phyloP scores from a whole-genome alignment of 179 eudicot species.

The Corrigiola litoralis region DNA sequence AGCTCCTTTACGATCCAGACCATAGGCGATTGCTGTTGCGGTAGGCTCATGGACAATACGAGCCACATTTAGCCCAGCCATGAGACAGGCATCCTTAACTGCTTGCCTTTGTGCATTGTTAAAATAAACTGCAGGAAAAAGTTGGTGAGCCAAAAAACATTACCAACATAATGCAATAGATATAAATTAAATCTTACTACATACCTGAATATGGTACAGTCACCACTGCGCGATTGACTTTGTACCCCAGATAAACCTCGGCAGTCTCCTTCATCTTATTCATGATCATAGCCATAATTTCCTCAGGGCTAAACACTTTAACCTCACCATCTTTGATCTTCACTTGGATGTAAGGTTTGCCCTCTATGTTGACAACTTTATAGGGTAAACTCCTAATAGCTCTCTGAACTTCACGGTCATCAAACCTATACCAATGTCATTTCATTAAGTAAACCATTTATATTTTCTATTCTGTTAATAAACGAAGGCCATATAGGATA shows the following conservation, averaged over 20 bases:
- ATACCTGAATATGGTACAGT: conserved; percentile 33
- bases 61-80: conserved; percentile 40
- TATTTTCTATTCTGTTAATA: no score
- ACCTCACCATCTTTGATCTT: conserved; percentile 36
- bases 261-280: conserved; percentile 45
- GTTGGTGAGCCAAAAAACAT: background rate
- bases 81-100: conserved; percentile 40
- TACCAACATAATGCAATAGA: background rate
- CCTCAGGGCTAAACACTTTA: conserved; percentile 44
- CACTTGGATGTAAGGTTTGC: conserved; percentile 40
- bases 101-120: conserved; percentile 48
- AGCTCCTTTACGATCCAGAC: conserved; percentile 42
- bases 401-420: conserved; percentile 36
- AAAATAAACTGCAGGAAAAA: conserved; percentile 42
- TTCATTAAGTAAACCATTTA: no score
- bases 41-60: conserved; percentile 41
- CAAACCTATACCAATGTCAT: no score
- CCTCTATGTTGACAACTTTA: conserved; percentile 37
- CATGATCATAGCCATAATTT: conserved; percentile 39
- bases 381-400: conserved; percentile 38
- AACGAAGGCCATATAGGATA: no score
- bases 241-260: conserved; percentile 36
- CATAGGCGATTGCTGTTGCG: conserved; percentile 40
- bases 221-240: conserved; percentile 37
- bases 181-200: no score